phyloP scores from a whole-genome alignment of 1,284 basidiomycete species.

The Lignosus rhinocerotis region DNA sequence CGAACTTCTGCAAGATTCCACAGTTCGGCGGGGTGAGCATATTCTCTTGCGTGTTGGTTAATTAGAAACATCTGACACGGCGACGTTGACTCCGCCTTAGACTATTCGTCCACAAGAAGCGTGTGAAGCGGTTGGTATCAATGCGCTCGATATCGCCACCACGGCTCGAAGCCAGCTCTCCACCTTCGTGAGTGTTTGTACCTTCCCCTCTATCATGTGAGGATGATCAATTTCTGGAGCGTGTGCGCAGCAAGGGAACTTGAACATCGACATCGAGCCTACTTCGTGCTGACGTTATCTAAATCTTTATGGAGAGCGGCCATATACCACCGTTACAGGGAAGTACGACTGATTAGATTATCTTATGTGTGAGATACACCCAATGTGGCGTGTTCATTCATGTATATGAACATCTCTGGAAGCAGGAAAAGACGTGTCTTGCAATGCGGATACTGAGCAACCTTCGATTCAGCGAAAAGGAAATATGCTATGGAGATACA shows the following conservation, averaged over 20 bases:
- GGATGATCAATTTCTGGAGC: background rate
- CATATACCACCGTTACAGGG: too few species aligned
- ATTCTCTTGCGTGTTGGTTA: background rate
- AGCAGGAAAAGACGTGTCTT: too few species aligned
- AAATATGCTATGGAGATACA: too few species aligned
- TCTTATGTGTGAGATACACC: too few species aligned
- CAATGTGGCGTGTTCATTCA: too few species aligned
- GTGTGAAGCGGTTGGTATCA: conserved; percentile 29
- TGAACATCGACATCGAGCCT: conserved; percentile 28
- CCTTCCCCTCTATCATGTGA: background rate
- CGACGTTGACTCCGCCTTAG: conserved; percentile 2
- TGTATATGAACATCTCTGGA: too few species aligned
- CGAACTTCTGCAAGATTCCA: conserved; percentile 33
- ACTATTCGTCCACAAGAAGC: conserved; percentile 28
- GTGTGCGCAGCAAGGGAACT: conserved; percentile 25
- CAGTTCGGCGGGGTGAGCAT: conserved; percentile 30
- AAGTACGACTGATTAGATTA: too few species aligned
- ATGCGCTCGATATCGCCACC: conserved; percentile 32
- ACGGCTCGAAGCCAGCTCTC: conserved; percentile 28
- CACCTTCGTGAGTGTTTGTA: conserved; percentile 26
- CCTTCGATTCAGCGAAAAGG: too few species aligned
- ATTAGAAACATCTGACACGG: background rate
- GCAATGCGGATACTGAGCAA: too few species aligned
- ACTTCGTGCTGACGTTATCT: conserved; percentile 16
- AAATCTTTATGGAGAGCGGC: too few species aligned